Percentiles rank a stretch among this genome's conserved stretches.
Conservation (phyloP, 1,139 yeast genomes). For the Lodderomyces theae region DNA sequence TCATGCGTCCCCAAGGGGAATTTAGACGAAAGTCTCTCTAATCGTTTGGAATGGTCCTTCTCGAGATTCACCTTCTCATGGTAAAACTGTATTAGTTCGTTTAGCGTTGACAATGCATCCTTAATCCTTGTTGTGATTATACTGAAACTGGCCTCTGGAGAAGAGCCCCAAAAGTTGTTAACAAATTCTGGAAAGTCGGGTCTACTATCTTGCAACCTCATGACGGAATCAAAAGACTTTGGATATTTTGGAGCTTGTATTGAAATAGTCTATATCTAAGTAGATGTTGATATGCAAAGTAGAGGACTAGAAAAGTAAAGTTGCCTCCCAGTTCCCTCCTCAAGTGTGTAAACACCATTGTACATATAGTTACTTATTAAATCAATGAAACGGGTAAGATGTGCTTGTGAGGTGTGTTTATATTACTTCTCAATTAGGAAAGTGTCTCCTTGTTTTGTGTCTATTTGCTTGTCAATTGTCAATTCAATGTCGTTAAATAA, state of each 20-base stretch:
- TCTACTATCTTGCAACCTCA: not conserved
- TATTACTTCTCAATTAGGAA: slow-evolving; percentile 1
- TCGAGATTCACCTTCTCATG: slow-evolving; percentile 59
- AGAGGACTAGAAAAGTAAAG: too few relatives aligned
- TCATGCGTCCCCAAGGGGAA: slow-evolving; percentile 55
- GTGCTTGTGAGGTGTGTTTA: not conserved
- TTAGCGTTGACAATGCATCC: slow-evolving; percentile 35
- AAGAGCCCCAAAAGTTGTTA: slow-evolving; percentile 44
- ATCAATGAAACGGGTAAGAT: too few relatives aligned
- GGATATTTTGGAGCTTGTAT: not conserved
- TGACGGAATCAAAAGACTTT: not conserved
- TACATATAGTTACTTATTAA: too few relatives aligned
- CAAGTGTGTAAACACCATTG: too few relatives aligned
- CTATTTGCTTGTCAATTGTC: too few relatives aligned
- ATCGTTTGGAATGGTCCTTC: slow-evolving; percentile 62
- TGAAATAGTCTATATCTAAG: too few relatives aligned
- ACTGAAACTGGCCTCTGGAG: slow-evolving; percentile 32
- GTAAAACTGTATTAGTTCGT: slow-evolving; percentile 45
- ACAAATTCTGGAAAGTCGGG: slow-evolving; percentile 25
- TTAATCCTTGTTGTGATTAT: slow-evolving; percentile 32
- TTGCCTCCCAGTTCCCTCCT: too few relatives aligned
- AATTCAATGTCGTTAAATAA: too few relatives aligned
- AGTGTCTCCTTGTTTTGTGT: not conserved
- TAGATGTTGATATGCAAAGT: too few relatives aligned
- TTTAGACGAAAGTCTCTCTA: slow-evolving; percentile 49